Conservation (phyloP, 306 rosid genomes). For the Myrica gale region DNA sequence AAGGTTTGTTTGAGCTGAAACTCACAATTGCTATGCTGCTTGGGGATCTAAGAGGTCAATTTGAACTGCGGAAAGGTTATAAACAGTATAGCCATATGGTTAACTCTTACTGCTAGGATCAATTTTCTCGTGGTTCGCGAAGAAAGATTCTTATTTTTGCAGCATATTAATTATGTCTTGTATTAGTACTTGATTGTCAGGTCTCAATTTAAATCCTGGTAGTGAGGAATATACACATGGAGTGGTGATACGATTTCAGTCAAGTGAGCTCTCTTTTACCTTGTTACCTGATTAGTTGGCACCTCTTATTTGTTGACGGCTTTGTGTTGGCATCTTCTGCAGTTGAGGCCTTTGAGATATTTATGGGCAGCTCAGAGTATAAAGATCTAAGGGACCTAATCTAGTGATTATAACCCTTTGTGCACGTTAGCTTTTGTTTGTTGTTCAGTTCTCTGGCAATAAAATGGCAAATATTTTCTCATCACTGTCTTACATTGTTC, state of each 20-base stretch:
- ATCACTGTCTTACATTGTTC: neutral
- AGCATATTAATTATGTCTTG: constrained; percentile 5
- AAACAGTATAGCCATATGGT: neutral
- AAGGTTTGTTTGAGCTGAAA: constrained; percentile 44
- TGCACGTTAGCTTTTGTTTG: constrained; percentile 18
- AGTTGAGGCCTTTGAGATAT: constrained; percentile 72
- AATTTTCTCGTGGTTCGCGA: neutral
- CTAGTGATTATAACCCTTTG: constrained; percentile 13
- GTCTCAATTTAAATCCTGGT: constrained; percentile 61
- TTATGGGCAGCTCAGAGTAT: constrained; percentile 68
- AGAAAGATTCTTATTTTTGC: constrained; percentile 1
- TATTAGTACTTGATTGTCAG: constrained; percentile 41
- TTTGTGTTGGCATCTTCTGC: constrained; percentile 41
- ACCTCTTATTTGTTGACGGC: constrained; percentile 30
- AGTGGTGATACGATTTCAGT: constrained; percentile 74
- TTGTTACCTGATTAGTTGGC: constrained; percentile 25
- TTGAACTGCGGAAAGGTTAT: constrained; percentile 14
- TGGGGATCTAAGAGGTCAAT: constrained; percentile 12
- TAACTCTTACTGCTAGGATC: neutral
- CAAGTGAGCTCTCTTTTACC: constrained; percentile 51
- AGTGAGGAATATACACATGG: constrained; percentile 71
- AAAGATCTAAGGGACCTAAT: constrained; percentile 59
- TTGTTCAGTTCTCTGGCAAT: constrained; percentile 22
- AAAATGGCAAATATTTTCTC: constrained; percentile 10
- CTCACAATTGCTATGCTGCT: constrained; percentile 23